Evolutionary conservation across 129 eudicot species (phyloP).

Genomic region (Arctium minus): DNA sequence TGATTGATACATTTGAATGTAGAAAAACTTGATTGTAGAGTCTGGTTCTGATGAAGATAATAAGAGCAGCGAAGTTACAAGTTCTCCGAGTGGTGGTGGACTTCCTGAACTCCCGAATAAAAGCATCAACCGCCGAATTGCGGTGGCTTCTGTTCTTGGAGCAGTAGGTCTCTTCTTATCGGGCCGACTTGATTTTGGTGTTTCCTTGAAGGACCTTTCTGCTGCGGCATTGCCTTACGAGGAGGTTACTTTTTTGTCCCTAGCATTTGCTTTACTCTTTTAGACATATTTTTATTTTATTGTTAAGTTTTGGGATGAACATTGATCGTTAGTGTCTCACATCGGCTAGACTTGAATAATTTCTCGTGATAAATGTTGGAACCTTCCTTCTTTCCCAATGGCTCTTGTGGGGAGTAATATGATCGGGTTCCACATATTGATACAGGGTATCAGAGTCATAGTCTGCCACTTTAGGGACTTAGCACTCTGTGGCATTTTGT

Average conservation of each 20-base stretch:
- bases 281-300: not conserved
- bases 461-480: not conserved
- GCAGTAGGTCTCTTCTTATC: constrained; percentile 82
- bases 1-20: constrained; percentile 26
- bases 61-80: constrained; percentile 13
- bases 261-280: not conserved
- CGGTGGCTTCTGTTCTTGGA: constrained; percentile 63
- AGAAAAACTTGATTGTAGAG: constrained; percentile 48
- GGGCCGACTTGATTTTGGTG: constrained; percentile 78
- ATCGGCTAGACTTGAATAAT: not conserved
- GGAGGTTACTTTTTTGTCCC: constrained; percentile 49
- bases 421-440: not conserved
- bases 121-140: constrained; percentile 53
- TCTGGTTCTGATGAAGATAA: constrained; percentile 31
- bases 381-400: not conserved
- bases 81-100: constrained; percentile 45
- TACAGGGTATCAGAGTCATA: not conserved
- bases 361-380: not conserved
- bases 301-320: not conserved
- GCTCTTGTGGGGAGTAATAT: not conserved
- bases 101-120: constrained; percentile 66
- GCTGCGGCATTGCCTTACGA: constrained; percentile 87
- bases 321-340: no score
- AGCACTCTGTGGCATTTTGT: not conserved
- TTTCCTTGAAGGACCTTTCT: constrained; percentile 83